Conservation (phyloP, 768 basidiomycete species). For the Suillus variegatus region DNA sequence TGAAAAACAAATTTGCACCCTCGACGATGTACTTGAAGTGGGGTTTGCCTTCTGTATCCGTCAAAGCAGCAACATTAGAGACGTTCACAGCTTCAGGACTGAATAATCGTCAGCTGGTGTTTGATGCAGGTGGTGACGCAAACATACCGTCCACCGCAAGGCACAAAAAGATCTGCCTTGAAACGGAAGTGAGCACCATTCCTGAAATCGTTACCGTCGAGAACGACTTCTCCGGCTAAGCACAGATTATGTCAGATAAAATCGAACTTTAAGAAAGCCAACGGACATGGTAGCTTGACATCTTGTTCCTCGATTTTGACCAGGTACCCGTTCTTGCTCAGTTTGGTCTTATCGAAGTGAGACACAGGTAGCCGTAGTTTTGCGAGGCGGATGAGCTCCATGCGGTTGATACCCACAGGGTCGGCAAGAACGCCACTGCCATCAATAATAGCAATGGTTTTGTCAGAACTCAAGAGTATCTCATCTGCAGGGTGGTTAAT, state of each 20-base stretch:
- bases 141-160: slow-evolving; percentile 86
- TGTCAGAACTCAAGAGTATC: slow-evolving; percentile 92
- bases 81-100: slow-evolving; percentile 96
- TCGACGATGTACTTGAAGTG: slow-evolving; percentile 98
- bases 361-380: slow-evolving; percentile 80
- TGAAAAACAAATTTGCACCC: slow-evolving; percentile 96
- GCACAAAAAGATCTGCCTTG: slow-evolving; percentile 97
- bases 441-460: slow-evolving; percentile 93
- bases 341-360: slow-evolving; percentile 81
- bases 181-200: slow-evolving; percentile 94
- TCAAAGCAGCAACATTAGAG: slow-evolving; percentile 87
- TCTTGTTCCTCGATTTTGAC: slow-evolving; percentile 95
- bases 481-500: slow-evolving; percentile 61
- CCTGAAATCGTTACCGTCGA: slow-evolving; percentile 96
- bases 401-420: slow-evolving; percentile 81
- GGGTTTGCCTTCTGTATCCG: slow-evolving; percentile 92
- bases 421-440: slow-evolving; percentile 96
- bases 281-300: slow-evolving; percentile 85
- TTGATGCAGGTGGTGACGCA: not conserved
- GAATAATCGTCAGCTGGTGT: not conserved
- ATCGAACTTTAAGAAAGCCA: not conserved
- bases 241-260: not conserved
- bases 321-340: slow-evolving; percentile 92
- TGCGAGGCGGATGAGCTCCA: slow-evolving; percentile 88
- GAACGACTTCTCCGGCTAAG: slow-evolving; percentile 85